Percentiles rank a stretch among this genome's conserved stretches.
These are phyloP conservation scores for Albophoma yamanashiensis DNA, from an alignment of 2,329 filamentous ascomycete genomes.

Conservation along the genomic window DNA sequence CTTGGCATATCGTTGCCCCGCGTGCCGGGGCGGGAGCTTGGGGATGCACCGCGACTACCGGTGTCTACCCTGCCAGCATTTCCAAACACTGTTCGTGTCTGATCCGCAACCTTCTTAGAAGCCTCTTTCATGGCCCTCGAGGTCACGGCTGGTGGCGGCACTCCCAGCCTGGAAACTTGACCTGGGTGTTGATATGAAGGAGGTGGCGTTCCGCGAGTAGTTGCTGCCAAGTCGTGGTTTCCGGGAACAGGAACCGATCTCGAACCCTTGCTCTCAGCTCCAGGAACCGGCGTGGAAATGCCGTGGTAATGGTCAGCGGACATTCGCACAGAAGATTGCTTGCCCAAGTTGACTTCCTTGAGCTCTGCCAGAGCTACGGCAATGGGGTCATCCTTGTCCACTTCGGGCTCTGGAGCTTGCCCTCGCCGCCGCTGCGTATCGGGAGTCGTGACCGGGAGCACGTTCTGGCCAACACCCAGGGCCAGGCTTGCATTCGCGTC, in stretches of 20 bases:
- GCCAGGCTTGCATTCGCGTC: constrained; percentile 89
- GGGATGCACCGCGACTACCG: constrained; percentile 19
- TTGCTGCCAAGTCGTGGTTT: constrained; percentile 34
- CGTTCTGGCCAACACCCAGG: constrained; percentile 89
- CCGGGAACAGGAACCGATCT: constrained; percentile 50
- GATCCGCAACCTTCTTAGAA: constrained; percentile 75
- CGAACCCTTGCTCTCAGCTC: constrained; percentile 27
- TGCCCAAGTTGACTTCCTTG: constrained; percentile 66
- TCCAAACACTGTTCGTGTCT: constrained; percentile 71
- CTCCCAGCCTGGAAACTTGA: constrained; percentile 67
- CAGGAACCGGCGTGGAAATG: constrained; percentile 70
- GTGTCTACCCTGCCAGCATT: constrained; percentile 21
- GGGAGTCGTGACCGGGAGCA: constrained; percentile 81
- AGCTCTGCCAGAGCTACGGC: constrained; percentile 86
- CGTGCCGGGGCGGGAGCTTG: constrained; percentile 45
- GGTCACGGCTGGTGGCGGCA: constrained; percentile 85
- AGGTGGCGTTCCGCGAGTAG: constrained; percentile 65
- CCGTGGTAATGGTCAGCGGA: constrained; percentile 95
- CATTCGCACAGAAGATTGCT: constrained; percentile 71
- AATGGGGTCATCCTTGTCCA: constrained; percentile 73
- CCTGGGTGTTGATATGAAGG: constrained; percentile 65
- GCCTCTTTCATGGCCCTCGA: constrained; percentile 93
- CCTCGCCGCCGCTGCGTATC: constrained; percentile 39
- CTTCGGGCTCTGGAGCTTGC: constrained; percentile 21
- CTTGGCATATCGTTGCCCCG: constrained; percentile 48